A percentile compares a stretch with the other conserved stretches of the same genome.
Conservation (phyloP, 2,329 filamentous ascomycete species). For the Alternaria sp. region DNA sequence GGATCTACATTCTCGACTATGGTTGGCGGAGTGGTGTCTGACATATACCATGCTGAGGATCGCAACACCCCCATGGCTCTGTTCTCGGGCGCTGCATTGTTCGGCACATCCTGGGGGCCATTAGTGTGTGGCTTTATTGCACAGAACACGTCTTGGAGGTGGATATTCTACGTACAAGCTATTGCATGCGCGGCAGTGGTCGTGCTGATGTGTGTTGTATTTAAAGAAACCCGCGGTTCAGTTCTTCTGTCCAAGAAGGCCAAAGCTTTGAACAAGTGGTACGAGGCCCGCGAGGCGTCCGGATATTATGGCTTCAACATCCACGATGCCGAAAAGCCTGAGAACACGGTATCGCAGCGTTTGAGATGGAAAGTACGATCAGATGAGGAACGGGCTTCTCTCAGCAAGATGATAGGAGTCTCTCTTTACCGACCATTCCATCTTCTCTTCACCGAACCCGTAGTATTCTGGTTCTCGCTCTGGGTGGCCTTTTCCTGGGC, state of each 20-base stretch:
- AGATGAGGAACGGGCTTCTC: conserved; percentile 76
- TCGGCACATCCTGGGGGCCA: conserved; percentile 82
- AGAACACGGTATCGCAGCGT: conserved; percentile 57
- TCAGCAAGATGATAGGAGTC: conserved; percentile 74
- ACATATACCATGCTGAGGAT: conserved; percentile 80
- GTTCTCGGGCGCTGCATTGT: conserved; percentile 80
- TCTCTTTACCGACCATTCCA: conserved; percentile 82
- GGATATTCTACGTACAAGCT: conserved; percentile 88
- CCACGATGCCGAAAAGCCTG: conserved; percentile 29
- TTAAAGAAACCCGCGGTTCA: conserved; percentile 83
- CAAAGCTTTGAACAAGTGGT: conserved; percentile 77
- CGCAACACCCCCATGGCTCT: conserved; percentile 91
- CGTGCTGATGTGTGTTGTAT: conserved; percentile 71
- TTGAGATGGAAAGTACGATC: conserved; percentile 82
- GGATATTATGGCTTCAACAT: conserved; percentile 68
- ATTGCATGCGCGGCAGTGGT: conserved; percentile 74
- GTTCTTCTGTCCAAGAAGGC: conserved; percentile 83
- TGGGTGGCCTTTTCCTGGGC: conserved; percentile 94
- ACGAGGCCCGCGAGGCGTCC: conserved; percentile 73
- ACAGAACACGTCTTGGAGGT: conserved; percentile 75
- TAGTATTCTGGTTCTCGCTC: conserved; percentile 86
- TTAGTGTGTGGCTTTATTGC: conserved; percentile 76
- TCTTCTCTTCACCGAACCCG: conserved; percentile 77
- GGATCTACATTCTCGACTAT: conserved; percentile 85
- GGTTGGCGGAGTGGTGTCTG: conserved; percentile 89